A percentile compares a stretch with the other conserved stretches of the same genome.
Evolutionary conservation across 306 rosid genomes (phyloP).

Genomic region (Ziziphus jujuba): DNA sequence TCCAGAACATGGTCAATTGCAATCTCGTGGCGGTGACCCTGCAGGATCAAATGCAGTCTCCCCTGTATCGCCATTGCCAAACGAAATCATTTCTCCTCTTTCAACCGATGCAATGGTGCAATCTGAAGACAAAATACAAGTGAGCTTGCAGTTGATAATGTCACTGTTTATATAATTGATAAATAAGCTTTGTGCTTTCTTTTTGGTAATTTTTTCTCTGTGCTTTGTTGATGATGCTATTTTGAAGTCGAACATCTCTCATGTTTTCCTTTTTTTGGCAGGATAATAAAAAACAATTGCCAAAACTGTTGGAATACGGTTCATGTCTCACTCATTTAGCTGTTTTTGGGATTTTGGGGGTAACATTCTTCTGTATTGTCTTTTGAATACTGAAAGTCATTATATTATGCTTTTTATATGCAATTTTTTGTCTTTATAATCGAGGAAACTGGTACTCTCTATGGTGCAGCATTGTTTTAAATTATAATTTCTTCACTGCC

Average conservation of each 20-base stretch:
- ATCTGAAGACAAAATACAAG: conserved; percentile 43
- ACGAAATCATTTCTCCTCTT: conserved; percentile 30
- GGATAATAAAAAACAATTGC: conserved; percentile 25
- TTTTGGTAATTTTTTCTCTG: not conserved
- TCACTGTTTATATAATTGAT: not conserved
- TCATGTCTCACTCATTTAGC: conserved; percentile 52
- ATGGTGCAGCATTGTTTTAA: not conserved
- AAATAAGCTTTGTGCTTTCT: not conserved
- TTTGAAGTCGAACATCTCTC: not conserved
- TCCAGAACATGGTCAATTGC: conserved; percentile 33
- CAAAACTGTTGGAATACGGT: conserved; percentile 41
- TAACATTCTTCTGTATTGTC: conserved; percentile 12
- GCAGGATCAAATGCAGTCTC: conserved; percentile 21
- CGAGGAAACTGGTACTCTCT: not conserved
- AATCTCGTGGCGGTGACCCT: conserved; percentile 23
- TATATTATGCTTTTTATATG: not conserved
- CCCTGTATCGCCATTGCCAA: conserved; percentile 39
- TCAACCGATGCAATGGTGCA: conserved; percentile 31
- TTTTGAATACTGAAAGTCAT: not conserved
- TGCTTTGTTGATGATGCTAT: conserved; percentile 2
- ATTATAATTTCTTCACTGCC: not conserved
- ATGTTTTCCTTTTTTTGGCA: conserved; percentile 6
- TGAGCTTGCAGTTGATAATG: conserved; percentile 31
- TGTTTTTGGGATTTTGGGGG: conserved; percentile 65
- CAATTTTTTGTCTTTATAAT: not conserved